A percentile compares a stretch with the other conserved stretches of the same genome.
Evolutionary conservation across 179 eudicot genomes (phyloP).

Genomic region (Silene noctiflora): DNA sequence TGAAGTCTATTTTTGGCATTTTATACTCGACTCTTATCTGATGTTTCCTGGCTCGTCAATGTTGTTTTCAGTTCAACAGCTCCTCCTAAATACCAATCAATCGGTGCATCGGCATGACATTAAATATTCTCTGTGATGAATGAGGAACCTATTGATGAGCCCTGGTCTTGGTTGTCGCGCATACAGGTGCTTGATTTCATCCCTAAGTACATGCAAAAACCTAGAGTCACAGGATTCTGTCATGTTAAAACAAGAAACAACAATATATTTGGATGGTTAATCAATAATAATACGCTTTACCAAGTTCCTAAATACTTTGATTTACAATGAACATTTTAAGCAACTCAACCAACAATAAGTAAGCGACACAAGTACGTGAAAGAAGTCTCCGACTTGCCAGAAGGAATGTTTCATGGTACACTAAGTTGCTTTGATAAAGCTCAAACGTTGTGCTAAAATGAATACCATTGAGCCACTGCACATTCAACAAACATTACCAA

Average conservation of each 20-base stretch:
- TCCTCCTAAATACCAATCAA: neutral
- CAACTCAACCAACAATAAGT: neutral
- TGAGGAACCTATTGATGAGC: neutral
- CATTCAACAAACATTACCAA: neutral
- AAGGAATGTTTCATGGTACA: neutral
- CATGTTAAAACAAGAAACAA: conserved; percentile 1
- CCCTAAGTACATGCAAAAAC: neutral
- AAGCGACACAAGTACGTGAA: neutral
- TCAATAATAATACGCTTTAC: neutral
- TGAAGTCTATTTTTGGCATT: neutral
- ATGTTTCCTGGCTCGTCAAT: neutral
- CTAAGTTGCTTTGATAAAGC: neutral
- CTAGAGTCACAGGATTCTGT: neutral
- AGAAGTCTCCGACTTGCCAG: neutral
- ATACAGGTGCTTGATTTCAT: neutral
- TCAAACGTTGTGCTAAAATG: neutral
- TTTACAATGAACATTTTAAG: neutral
- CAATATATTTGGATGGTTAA: neutral
- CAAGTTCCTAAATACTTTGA: neutral
- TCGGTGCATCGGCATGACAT: neutral
- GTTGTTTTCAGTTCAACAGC: neutral
- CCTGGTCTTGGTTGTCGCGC: neutral
- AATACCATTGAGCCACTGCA: neutral
- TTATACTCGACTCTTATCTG: neutral
- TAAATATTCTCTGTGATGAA: neutral